Evolutionary conservation across 2,329 filamentous ascomycete species (phyloP), one percentile per base, ranked within the genome.

Genomic region (Pleomassaria siparia): DNA sequence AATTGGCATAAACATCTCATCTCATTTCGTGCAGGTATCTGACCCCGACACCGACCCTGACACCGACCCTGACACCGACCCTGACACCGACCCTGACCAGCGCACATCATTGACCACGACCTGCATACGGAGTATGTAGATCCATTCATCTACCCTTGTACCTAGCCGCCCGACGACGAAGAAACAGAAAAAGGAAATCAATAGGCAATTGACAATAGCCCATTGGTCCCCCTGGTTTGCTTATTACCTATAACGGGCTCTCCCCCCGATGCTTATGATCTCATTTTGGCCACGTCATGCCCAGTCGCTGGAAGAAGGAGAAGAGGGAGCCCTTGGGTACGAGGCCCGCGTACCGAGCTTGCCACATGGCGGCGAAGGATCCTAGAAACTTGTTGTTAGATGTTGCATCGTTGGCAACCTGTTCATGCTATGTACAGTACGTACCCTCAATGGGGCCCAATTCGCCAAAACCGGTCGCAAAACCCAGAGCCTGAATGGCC

Each of bases 251-350:
- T 35, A 18, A 35, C 15, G 32, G 32, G 32, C 20, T 12, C 13
- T 6, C 16, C 13, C 4, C 5, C 3, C 5, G 20, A 35, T 35
- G 6, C 15, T 8, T 8, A 4, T 20, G 15, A 5, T 35, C 28
- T 18, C 30, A 16, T 18, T 22, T 22, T 32, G 15, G 59, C 63
- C 58, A 65, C 29, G 55, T 59, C 71, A 76, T 76, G 0, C 73
- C 73, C 48, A 76, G 51, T 11, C 70, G 59, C 63, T 76, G 73
- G 25, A 76, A 68, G 42, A 64, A 76, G 2, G 66, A 66, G 48
- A 75, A 74, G n/a, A 76, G 50, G 4, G 72, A 72, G 0, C 62
- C 63, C 47, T 69, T 69, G 0, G 72, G 69, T 42, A 76, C 71
- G 39, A 66, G 66, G 1, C 72, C 73, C 2, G 55, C 58, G 54